Percentiles rank a stretch among this genome's conserved stretches.
Conservation (phyloP, 164 flowering plant species). For the Protea cynaroides region DNA sequence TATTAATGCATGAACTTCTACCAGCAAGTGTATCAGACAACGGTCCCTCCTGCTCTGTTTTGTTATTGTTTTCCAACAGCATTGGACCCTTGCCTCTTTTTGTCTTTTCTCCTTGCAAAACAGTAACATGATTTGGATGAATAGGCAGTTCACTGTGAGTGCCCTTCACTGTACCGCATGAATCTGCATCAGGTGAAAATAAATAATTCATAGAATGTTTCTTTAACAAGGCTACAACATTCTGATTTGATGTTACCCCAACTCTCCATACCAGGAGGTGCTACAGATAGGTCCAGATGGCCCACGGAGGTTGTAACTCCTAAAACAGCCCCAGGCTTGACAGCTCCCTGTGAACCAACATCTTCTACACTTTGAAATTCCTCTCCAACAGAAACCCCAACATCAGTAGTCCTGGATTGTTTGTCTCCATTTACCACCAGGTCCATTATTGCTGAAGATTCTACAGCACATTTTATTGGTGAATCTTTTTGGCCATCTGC, state of each 20-base stretch:
- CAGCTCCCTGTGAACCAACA: constrained; percentile 10
- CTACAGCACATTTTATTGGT: constrained; percentile 2
- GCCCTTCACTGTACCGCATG: not conserved
- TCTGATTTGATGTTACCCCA: not conserved
- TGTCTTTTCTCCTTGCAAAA: constrained; percentile 5
- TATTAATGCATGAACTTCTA: not conserved
- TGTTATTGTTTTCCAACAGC: constrained; percentile 9
- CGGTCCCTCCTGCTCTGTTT: constrained; percentile 8
- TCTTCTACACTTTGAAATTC: not conserved
- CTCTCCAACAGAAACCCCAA: constrained; percentile 2
- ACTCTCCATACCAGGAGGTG: constrained; percentile 18
- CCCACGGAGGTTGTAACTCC: constrained; percentile 5
- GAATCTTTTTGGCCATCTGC: not conserved
- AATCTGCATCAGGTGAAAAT: constrained; percentile 14
- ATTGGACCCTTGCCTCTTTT: constrained; percentile 6
- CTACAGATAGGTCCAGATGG: constrained; percentile 18
- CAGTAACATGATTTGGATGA: not conserved
- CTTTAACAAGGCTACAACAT: not conserved
- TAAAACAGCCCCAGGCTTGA: not conserved
- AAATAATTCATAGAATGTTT: constrained; percentile 6
- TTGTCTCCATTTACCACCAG: constrained; percentile 5
- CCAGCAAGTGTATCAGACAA: not conserved
- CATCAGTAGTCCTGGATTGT: not conserved
- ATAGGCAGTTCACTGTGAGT: constrained; percentile 2
- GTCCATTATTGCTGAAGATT: constrained; percentile 7